Conservation (phyloP, 2,329 filamentous ascomycete genomes). For the Cytospora mali region DNA sequence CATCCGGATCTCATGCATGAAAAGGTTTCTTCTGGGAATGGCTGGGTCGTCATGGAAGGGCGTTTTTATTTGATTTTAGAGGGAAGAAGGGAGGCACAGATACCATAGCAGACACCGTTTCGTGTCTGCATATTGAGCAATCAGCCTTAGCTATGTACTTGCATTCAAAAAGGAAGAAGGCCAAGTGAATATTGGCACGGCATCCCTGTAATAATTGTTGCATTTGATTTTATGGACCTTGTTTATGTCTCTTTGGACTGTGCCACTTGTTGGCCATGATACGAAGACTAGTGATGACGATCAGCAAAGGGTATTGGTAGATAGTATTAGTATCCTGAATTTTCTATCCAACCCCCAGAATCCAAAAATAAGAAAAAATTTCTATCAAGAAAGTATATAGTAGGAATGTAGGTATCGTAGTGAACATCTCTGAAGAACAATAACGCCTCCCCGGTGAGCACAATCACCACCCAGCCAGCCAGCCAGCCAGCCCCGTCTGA, state of each 20-base stretch:
- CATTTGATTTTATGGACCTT: neutral
- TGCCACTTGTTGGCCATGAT: neutral
- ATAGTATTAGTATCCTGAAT: constrained; percentile 4
- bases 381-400: constrained; percentile 2
- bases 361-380: no score
- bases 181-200: neutral
- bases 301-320: neutral
- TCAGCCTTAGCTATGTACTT: neutral
- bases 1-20: neutral
- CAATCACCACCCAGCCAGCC: neutral
- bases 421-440: constrained; percentile 3
- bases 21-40: constrained; percentile 14
- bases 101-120: constrained; percentile 13
- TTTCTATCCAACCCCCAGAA: constrained; percentile 19
- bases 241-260: neutral
- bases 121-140: constrained; percentile 15
- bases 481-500: no score
- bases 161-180: neutral
- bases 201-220: neutral
- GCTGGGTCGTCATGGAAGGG: constrained; percentile 17
- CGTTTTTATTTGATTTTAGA: no score
- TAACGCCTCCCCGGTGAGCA: neutral
- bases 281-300: neutral
- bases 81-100: constrained; percentile 31
- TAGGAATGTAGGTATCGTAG: constrained; percentile 22